Base-by-base conservation (phyloP, 1,284 basidiomycete genomes). In the Vanrija sp. region DNA sequence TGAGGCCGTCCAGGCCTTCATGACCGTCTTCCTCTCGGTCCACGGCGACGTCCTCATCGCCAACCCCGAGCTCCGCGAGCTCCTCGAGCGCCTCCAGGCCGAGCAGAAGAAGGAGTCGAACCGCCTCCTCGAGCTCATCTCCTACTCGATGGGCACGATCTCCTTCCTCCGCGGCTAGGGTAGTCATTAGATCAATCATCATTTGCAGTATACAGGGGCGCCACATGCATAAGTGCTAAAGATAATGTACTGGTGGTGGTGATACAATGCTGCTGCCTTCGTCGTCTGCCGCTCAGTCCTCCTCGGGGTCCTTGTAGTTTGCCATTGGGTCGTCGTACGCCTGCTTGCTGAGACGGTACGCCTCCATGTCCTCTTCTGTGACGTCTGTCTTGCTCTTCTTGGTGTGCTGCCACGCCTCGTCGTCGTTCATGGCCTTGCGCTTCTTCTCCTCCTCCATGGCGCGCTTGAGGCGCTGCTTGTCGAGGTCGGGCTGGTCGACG, bases 1-100 rank as follows among this genome's bases (percentile, higher is more conserved):
- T 69, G 95, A 99, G 75, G 93, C 91, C 9, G 89, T 97, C 2
- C 93, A 98, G 75, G 85, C 93, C 0, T 81, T 95, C 71, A 82
- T 94, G 63, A 85, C 83, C 58, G 87, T 95, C 1, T 90, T 96
- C 73, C 77, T 98, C 23, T 83, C 83, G 18, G 82, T 91, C 53
- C 94, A 98, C 69, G 86, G 86, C 1, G 93, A 98, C 56, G 78
- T 86, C 1, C 78, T 97, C 29, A 80, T 92, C 34, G 71, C 69
- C 21, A 89, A 89, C 67, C 38, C 66, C 15, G 89, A 91, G 70
- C 64, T 93, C 55, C 76, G 77, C 52, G 68, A 67, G 1, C 80
- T 80, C 19, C 67, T 95, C 63, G 80, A 85, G 64, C 76, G 68
- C 52, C 71, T 95, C 53, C 75, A 81, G 60, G 78, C 77, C 19